Evolutionary conservation across 176 grass and related monocot genomes (phyloP), one percentile per base, ranked within the genome.

Genomic region (Carex cristatella): DNA sequence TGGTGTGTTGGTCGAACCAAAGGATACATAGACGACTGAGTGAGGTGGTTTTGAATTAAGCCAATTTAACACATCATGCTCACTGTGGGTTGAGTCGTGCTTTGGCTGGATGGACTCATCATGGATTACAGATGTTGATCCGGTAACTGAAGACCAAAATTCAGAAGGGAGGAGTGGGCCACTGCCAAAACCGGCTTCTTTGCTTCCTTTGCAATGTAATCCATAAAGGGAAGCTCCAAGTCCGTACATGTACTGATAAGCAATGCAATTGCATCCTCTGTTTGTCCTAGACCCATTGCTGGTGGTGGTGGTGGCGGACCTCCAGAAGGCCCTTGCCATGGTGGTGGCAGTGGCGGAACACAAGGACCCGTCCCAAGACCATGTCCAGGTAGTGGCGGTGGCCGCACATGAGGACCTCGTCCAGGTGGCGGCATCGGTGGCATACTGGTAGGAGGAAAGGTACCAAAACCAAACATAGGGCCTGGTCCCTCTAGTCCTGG

Each of bases 11-110:
- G 82, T 11, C 0, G 88, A 90, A 40, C 88, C 88, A n/a, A 90
- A 90, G 23, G 88, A 86, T 65, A 90, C 69, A 51, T 90, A 90
- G 35, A 90, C 23, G 55, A 90, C 88, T 1, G 88, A 86, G 35
- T 37, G 48, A 4, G 9, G 48, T 16, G 80, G 79, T 82, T 80
- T 90, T 16, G 84, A 86, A 35, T 90, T 62, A 53, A 90, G 88
- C 84, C 85, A 90, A 27, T 69, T 32, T 40, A 86, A 80, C n/a
- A 90, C 84, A 2, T 69, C 80, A 10, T 7, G 7, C 51, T 90
- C 84, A 18, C 12, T 40, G 23, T 78, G 40, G 23, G 19, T 32
- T 7, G 87, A 37, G 54, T 42, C 57, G 28, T 31, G 54, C 56
- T 69, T 86, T 4, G 61, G 35, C 59, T 84, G 70, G 69, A 86